Conservation (phyloP, 192 early-diverging fungal genomes). For the Ambispora gerdemannii region DNA sequence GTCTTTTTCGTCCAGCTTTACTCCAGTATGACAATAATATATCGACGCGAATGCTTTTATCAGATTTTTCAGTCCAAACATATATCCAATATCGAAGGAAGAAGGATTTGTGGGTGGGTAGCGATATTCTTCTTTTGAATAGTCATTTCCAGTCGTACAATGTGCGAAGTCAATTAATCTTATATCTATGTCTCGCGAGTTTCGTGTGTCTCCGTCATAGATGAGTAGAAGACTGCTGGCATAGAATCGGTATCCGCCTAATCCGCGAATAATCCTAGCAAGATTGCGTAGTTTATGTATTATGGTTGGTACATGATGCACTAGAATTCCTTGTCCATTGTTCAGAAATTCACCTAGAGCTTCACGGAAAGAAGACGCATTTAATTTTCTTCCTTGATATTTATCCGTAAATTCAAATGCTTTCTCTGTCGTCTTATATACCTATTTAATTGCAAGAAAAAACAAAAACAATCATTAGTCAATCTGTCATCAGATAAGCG, state of each 20-base stretch:
- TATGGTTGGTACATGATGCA: slow-evolving; percentile 79
- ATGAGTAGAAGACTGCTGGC: slow-evolving; percentile 84
- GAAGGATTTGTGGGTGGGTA: slow-evolving; percentile 50
- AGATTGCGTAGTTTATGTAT: slow-evolving; percentile 72
- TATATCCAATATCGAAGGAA: slow-evolving; percentile 74
- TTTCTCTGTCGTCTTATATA: slow-evolving; percentile 73
- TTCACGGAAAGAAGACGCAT: slow-evolving; percentile 71
- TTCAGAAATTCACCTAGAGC: slow-evolving; percentile 81
- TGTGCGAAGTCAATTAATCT: slow-evolving; percentile 98
- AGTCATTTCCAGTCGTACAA: slow-evolving; percentile 62
- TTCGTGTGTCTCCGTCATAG: slow-evolving; percentile 73
- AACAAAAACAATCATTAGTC: no score
- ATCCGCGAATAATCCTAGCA: slow-evolving; percentile 67
- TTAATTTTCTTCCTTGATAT: slow-evolving; percentile 89
- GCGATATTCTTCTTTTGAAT: slow-evolving; percentile 32
- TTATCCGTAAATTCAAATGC: slow-evolving; percentile 89
- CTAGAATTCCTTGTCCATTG: slow-evolving; percentile 72
- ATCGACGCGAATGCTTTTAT: slow-evolving; percentile 59
- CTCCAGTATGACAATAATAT: slow-evolving; percentile 8
- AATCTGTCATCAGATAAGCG: no score
- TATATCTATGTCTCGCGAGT: slow-evolving; percentile 62
- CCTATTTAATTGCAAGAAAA: slow-evolving; percentile 45
- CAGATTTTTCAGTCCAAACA: slow-evolving; percentile 74
- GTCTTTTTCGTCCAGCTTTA: neutral
- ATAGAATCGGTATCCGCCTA: slow-evolving; percentile 89